Evolutionary conservation across 1,139 yeast species (phyloP).

Genomic region (Candida pseudocylindracea): DNA sequence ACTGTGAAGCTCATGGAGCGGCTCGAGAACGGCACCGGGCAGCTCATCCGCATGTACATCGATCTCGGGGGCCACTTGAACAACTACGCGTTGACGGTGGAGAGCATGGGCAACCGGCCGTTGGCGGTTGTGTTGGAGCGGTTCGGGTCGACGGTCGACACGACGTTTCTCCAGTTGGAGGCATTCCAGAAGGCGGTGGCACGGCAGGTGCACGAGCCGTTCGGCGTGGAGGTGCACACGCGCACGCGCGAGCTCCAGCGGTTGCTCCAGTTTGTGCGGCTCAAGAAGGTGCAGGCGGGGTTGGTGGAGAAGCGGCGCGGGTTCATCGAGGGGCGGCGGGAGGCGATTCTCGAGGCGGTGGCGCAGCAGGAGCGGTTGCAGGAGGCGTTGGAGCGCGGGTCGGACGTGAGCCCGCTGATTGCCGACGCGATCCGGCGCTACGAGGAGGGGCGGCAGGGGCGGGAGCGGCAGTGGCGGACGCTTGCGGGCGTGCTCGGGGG

Average conservation of each 20-base stretch:
- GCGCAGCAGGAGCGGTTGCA: not conserved
- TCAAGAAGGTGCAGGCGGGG: not conserved
- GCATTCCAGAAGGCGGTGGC: constrained; percentile 13
- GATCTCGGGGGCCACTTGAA: constrained; percentile 25
- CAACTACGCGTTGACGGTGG: constrained; percentile 21
- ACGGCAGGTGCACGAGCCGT: constrained; percentile 24
- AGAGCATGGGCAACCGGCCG: constrained; percentile 7
- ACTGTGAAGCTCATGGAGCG: constrained; percentile 14
- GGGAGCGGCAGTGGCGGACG: constrained; percentile 1
- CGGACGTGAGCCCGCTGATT: not conserved
- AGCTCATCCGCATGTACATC: constrained; percentile 11
- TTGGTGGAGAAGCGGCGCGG: too few relatives aligned
- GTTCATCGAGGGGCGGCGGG: too few relatives aligned
- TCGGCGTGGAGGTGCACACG: constrained; percentile 9
- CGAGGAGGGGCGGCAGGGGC: constrained; percentile 1
- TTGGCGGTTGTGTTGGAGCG: constrained; percentile 16
- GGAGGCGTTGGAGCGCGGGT: not conserved
- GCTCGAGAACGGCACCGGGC: constrained; percentile 11
- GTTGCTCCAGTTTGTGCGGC: constrained; percentile 13
- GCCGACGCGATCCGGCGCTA: constrained; percentile 1
- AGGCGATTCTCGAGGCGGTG: not conserved
- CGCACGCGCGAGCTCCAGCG: constrained; percentile 16
- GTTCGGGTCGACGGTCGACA: constrained; percentile 23
- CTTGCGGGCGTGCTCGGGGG: too few relatives aligned
- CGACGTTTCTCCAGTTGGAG: constrained; percentile 18